Evolutionary conservation across 2,329 filamentous ascomycete genomes (phyloP).

Genomic region (Beauveria medogensis): DNA sequence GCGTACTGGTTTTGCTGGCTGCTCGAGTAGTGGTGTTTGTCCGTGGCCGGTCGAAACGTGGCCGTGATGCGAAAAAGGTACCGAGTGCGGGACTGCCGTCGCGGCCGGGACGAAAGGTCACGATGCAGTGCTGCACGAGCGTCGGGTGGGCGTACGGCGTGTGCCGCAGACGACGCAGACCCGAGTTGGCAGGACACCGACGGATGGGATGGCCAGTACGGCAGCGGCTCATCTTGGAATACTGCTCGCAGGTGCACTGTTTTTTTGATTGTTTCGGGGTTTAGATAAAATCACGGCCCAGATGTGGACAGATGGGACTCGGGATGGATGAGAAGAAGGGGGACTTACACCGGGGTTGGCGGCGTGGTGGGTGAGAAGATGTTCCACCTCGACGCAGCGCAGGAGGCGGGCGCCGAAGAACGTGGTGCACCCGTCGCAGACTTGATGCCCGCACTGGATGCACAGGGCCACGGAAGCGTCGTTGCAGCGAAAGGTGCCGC

Average conservation of each 20-base stretch:
- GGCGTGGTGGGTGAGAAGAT: neutral
- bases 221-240: neutral
- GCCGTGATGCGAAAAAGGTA: neutral
- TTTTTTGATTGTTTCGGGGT: neutral
- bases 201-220: conserved; percentile 2
- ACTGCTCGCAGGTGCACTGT: neutral
- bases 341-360: conserved; percentile 7
- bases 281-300: too few species aligned
- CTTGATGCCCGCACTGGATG: neutral
- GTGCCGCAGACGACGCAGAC: neutral
- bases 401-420: neutral
- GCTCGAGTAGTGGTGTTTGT: neutral
- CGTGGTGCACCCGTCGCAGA: conserved; percentile 1
- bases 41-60: neutral
- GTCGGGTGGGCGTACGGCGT: neutral
- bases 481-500: conserved; percentile 6
- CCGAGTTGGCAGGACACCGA: neutral
- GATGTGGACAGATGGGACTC: too few species aligned
- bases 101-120: neutral
- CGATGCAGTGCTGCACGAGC: conserved; percentile 7
- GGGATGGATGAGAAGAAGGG: neutral
- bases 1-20: neutral
- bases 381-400: neutral
- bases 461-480: neutral
- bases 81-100: conserved; percentile 4